Evolutionary conservation across 1,139 yeast genomes (phyloP), one percentile per base, ranked within the genome.

Genomic region (Suzukiozyma palmioleophila): DNA sequence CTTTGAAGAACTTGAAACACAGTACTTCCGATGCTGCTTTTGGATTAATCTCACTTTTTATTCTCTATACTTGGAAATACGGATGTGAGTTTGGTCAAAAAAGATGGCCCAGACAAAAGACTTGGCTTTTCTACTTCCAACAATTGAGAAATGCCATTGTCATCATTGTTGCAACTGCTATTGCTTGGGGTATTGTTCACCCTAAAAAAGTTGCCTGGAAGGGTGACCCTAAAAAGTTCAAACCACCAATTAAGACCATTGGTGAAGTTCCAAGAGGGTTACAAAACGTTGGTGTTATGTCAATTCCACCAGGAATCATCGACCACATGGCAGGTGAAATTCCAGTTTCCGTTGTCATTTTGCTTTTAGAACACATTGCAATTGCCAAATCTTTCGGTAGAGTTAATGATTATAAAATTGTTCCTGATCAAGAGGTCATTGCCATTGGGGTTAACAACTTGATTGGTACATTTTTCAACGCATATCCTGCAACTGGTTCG

Each of bases 401-500:
- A 64, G 70, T 89, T 50, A 89, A 90, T 57, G 96, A 87, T 59
- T 90, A 90, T 64, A 87, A 86, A 54, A 84, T 90, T 54, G 76
- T 81, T 44, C 96, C 97, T 35, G 90, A 90, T 64, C 97, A 90
- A 67, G 97, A 90, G 60, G 76, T 90, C 45, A 78, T 90, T 57
- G 97, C 97, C 31, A 90, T 90, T 63, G 97, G 97, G 57, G 85
- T 85, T 35, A 84, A 92, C 42, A 90, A 90, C 64, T 71, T 89
- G 59, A 74, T 90, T 51, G 97, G 97, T 50, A 86, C 96, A 21
- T 87, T 89, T 57, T 90, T 90, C 73, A 75, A 79, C 54, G 96
- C 97, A 8, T 90, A 90, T 59, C 97, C 97, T 12, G 90, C 96
- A 9, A 90, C 97, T 9, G 97, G 97, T 39, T 90, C 97, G 1